Conservation (phyloP, 2,329 filamentous ascomycete species). For the Cladosporium sp. region DNA sequence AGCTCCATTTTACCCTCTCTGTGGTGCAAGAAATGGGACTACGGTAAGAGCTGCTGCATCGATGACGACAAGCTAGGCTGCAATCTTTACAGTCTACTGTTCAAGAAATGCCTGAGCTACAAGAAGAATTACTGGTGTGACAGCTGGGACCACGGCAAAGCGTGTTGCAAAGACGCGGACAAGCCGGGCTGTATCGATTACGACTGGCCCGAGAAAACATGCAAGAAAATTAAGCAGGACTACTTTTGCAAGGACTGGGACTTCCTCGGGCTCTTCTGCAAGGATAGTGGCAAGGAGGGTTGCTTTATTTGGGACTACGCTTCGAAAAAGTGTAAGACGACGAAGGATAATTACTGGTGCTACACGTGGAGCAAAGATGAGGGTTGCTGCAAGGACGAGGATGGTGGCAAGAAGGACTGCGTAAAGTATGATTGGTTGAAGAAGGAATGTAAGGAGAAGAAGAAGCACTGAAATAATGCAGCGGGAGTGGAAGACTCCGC, state of each 20-base stretch:
- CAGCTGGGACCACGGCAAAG: background rate
- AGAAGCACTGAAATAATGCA: background rate
- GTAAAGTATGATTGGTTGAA: background rate
- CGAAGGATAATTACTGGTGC: constrained; percentile 1
- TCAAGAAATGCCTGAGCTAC: constrained; percentile 2
- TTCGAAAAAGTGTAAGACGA: background rate
- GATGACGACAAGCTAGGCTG: constrained; percentile 2
- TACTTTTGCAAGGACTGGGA: constrained; percentile 5
- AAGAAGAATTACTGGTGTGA: constrained; percentile 5
- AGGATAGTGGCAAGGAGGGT: constrained; percentile 25
- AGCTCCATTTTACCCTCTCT: background rate
- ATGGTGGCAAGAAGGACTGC: background rate
- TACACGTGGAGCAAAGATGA: background rate
- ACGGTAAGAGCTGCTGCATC: background rate
- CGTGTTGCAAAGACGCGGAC: background rate
- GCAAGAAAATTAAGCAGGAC: background rate
- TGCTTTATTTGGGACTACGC: background rate
- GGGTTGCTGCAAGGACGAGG: constrained; percentile 4
- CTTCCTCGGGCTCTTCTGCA: constrained; percentile 16
- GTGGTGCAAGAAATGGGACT: constrained; percentile 4
- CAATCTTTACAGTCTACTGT: background rate
- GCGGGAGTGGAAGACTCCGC: background rate
- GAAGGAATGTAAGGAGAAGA: background rate
- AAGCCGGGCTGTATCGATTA: background rate
- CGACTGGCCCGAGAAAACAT: background rate